Evolutionary conservation across 257 asterid genomes (phyloP), one percentile per base, ranked within the genome.

Genomic region (Solanum arcanum): DNA sequence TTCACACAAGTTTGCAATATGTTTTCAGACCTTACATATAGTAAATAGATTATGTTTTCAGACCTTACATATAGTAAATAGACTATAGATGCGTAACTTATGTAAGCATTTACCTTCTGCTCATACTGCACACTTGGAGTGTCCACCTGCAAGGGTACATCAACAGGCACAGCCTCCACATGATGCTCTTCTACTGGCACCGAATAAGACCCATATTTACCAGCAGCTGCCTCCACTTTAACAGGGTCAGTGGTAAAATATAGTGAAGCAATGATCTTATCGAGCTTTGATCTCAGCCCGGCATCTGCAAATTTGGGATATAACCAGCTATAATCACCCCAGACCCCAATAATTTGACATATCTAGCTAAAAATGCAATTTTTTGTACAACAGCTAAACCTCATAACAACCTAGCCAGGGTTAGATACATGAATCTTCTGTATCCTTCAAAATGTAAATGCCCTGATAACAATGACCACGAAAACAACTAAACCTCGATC

Each of bases 241-340:
- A 85, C 90, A 41, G 96, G 94, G 87, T 90, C 93, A 29, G 90
- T 86, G 9, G 93, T 93, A 86, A 90, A 92, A 90, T 92, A 95
- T 21, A 95, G 97, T 0, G 99, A 95, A 39, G 94, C 94, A 95
- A 94, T 92, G 29, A 96, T 93, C 90, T 90, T 94, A 72, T 92
- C 87, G 27, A 94, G 87, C 90, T 94, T 94, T 86, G 88, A 90
- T 89, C 94, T 90, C 92, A 94, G 83, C 33, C 91, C 90, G 35
- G 94, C 91, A 91, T 94, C 98, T 95, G 87, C 84, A 47, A 86
- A 86, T 81, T 14, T 64, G 87, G 52, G 35, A 13, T 42, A 86
- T 62, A 9, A 41, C 47, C 86, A 85, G 15, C 88, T 35, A 14
- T 25, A 78, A 25, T 44, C 84, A 78, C 6, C 64, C 14, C 23